Conservation (phyloP, 2,329 filamentous ascomycete genomes). For the Dactylellina parvicollis region DNA sequence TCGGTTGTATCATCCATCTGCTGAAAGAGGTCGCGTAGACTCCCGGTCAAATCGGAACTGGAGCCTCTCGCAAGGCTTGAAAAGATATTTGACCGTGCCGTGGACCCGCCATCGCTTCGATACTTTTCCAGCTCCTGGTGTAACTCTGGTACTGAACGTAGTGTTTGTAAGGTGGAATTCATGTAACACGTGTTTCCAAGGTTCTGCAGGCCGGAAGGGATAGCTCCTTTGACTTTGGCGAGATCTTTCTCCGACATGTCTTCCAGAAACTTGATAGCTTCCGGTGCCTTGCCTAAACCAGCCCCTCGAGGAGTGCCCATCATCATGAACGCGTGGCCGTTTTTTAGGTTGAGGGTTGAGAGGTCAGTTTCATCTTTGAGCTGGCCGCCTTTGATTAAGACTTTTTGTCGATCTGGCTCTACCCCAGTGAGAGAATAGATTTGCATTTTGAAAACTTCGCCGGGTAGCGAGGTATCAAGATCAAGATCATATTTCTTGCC, state of each 20-base stretch:
- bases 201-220: conserved; percentile 87
- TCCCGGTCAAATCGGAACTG: conserved; percentile 73
- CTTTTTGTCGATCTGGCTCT: conserved; percentile 95
- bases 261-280: conserved; percentile 87
- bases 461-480: conserved; percentile 81
- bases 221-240: conserved; percentile 82
- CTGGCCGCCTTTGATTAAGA: conserved; percentile 91
- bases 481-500: conserved; percentile 96
- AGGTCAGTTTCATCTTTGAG: conserved; percentile 95
- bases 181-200: conserved; percentile 98
- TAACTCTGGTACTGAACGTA: conserved; percentile 89
- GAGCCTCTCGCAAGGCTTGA: conserved; percentile 56
- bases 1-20: conserved; percentile 89
- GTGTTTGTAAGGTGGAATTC: conserved; percentile 93
- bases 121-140: conserved; percentile 79
- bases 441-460: conserved; percentile 95
- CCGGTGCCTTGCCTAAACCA: conserved; percentile 73
- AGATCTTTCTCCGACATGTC: conserved; percentile 97
- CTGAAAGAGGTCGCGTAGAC: conserved; percentile 84
- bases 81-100: conserved; percentile 54
- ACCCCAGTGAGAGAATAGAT: conserved; percentile 95
- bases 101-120: conserved; percentile 57
- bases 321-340: conserved; percentile 91
- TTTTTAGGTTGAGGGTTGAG: conserved; percentile 82
- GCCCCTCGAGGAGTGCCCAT: conserved; percentile 84